Evolutionary conservation across 2,329 filamentous ascomycete species (phyloP).

Genomic region (Colletotrichum cordylinicola): DNA sequence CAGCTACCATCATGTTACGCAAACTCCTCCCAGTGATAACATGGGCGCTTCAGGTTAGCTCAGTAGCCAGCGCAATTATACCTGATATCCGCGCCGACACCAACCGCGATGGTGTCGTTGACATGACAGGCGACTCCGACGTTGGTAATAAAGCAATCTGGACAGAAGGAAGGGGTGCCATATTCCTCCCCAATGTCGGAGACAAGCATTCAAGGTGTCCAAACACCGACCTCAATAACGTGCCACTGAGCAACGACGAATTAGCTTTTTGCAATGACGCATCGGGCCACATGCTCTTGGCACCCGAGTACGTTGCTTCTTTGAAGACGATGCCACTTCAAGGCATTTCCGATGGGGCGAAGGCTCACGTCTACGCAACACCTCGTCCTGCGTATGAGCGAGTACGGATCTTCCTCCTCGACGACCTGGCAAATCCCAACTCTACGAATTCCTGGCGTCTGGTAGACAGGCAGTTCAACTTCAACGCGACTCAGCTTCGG

Average conservation of each 20-base stretch:
- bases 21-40: neutral
- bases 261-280: neutral
- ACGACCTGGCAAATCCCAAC: neutral
- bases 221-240: neutral
- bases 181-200: neutral
- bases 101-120: neutral
- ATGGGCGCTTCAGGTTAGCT: neutral
- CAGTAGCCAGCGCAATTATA: neutral
- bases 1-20: neutral
- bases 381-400: neutral
- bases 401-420: neutral
- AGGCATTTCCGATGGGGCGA: neutral
- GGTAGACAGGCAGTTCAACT: neutral
- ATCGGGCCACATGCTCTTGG: neutral
- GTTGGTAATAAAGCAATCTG: neutral
- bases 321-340: neutral
- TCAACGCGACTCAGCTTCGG: neutral
- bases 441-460: neutral
- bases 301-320: neutral
- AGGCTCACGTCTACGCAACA: neutral
- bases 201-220: neutral
- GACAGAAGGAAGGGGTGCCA: neutral
- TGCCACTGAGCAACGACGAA: neutral
- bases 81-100: neutral
- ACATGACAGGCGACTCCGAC: neutral